Evolutionary conservation across 441 rosid genomes (phyloP), one percentile per base, ranked within the genome.

Genomic region (Erysimum pusillum): DNA sequence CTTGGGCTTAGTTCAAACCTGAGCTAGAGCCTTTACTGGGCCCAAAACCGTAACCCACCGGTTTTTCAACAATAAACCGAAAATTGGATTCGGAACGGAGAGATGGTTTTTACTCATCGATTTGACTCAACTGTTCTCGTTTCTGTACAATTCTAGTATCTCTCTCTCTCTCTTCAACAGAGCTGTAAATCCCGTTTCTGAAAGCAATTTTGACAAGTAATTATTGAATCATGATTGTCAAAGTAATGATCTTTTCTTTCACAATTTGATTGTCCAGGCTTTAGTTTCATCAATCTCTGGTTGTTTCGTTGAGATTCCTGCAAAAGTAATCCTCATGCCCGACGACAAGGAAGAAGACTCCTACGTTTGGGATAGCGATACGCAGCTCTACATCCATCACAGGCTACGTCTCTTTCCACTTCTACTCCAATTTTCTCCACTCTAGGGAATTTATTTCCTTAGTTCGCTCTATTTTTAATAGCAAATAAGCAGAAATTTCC

Each of bases 361-460:
- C 20, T 92, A 87, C 76, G 85, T 83, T 3, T 93, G 98, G 98
- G 97, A 93, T 51, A 87, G 79, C 70, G 65, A 86, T 32, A 63
- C 84, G n/a, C 87, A 76, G 70, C 89, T 93, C 58, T 91, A 88
- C 71, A 75, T 88, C 77, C 98, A 94, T 79, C 83, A 92, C 82
- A 87, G 97, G 97, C 84, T 67, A 39, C 45, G 17, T 22, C 46
- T 17, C 61, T 67, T 34, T 14, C 66, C 65, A n/a, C 22, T 11
- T 22, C 7, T 7, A 48, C 53, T 48, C 22, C 17, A 8, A 2
- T 48, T 38, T 6, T 7, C 38, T 38, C 8, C 2, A 38, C 42
- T 66, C 15, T 20, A 20, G 1, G 11, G 22, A 35, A 28, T 42
- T 17, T 41, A 20, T 28, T 64, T 54, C 49, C 35, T 52, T 73